Conservation (phyloP, 2,329 filamentous ascomycete species). For the Lizonia empirigonia region DNA sequence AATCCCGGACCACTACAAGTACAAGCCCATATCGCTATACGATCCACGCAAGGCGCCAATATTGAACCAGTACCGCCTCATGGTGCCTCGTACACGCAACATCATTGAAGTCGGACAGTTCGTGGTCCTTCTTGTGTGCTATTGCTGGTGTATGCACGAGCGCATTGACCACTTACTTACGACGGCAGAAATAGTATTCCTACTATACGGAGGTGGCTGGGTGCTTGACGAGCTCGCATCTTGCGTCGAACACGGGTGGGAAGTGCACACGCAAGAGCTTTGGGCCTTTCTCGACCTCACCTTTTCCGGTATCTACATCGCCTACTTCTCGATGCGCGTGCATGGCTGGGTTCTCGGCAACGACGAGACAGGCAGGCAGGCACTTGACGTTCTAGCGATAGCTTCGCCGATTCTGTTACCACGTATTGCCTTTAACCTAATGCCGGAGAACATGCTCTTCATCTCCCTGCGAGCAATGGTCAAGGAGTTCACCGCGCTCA, state of each 20-base stretch:
- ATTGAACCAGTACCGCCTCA: constrained; percentile 83
- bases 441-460: constrained; percentile 85
- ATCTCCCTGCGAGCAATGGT: constrained; percentile 83
- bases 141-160: constrained; percentile 73
- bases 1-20: constrained; percentile 84
- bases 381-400: constrained; percentile 78
- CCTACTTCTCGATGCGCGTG: constrained; percentile 71
- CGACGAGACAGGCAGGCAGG: constrained; percentile 63
- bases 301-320: constrained; percentile 73
- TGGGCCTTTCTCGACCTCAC: constrained; percentile 87
- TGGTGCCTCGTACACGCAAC: constrained; percentile 79
- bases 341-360: constrained; percentile 63
- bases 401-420: constrained; percentile 79
- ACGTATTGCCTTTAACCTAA: constrained; percentile 78
- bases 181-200: constrained; percentile 68
- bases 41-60: constrained; percentile 75
- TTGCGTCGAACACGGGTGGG: constrained; percentile 76
- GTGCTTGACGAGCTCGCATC: constrained; percentile 77
- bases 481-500: constrained; percentile 80
- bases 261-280: constrained; percentile 83
- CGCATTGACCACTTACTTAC: constrained; percentile 65
- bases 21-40: constrained; percentile 80
- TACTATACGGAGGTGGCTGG: constrained; percentile 79
- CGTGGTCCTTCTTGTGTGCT: constrained; percentile 69
- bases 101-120: constrained; percentile 78